Evolutionary conservation across 2,329 filamentous ascomycete genomes (phyloP).

Genomic region (Ceratocystis diversiconidia): DNA sequence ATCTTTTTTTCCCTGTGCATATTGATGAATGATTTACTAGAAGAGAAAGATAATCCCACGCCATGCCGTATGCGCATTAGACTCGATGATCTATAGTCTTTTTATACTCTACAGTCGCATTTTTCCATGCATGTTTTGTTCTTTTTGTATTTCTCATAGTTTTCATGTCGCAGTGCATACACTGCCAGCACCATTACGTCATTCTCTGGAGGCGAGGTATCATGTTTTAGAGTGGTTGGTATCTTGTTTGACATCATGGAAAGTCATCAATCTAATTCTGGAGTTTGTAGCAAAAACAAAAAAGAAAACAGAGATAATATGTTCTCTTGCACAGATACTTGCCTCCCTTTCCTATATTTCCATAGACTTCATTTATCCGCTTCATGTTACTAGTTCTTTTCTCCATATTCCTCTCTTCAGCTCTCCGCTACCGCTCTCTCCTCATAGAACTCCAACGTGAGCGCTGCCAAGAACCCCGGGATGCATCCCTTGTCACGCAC

Average conservation of each 20-base stretch:
- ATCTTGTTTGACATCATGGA: neutral
- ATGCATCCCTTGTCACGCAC: slow-evolving; percentile 88
- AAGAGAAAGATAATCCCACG: neutral
- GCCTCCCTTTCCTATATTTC: slow-evolving; percentile 4
- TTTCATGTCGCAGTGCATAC: neutral
- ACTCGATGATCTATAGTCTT: neutral
- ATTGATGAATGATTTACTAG: neutral
- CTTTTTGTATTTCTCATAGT: neutral
- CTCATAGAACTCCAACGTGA: slow-evolving; percentile 90
- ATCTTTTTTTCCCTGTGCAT: neutral
- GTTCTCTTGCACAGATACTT: neutral
- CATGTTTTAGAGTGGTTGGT: neutral
- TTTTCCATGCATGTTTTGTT: neutral
- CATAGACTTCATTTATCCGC: neutral
- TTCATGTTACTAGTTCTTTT: neutral
- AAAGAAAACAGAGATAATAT: neutral
- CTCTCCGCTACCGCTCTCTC: too few species aligned
- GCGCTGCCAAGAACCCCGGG: slow-evolving; percentile 77
- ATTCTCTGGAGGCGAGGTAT: neutral
- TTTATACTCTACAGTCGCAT: neutral
- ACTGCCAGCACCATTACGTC: neutral
- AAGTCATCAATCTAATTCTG: neutral
- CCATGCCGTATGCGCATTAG: too few species aligned
- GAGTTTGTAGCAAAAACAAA: neutral
- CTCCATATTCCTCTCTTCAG: slow-evolving; percentile 20